These are phyloP conservation scores for Lactarius trivialis DNA, from an alignment of 768 basidiomycete genomes.

Conservation along the genomic window DNA sequence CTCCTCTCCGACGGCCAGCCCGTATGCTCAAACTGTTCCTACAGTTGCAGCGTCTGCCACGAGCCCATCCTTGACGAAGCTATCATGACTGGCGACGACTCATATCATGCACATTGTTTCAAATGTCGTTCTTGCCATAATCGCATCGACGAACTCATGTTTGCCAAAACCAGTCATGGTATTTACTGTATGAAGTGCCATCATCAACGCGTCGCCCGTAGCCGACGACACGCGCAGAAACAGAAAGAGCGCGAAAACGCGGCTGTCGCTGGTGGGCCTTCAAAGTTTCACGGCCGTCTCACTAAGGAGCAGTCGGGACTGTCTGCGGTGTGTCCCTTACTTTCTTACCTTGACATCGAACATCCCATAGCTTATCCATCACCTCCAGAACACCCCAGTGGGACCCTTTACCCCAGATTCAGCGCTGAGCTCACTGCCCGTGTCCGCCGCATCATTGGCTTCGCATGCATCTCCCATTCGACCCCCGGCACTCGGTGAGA, in stretches of 20 bases:
- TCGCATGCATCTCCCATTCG: not conserved
- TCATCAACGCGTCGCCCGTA: conserved; percentile 93
- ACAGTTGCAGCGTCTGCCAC: conserved; percentile 92
- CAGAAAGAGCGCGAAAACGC: conserved; percentile 50
- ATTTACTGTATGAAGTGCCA: conserved; percentile 99
- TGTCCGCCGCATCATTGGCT: not conserved
- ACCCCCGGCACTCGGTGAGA: not conserved
- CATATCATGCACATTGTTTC: conserved; percentile 98
- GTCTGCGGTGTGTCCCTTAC: conserved; percentile 25
- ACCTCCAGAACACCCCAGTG: not conserved
- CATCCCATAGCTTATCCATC: not conserved
- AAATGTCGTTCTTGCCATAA: conserved; percentile 93
- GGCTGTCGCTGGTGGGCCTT: conserved; percentile 40
- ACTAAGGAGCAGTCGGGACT: conserved; percentile 32
- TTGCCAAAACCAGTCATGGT: conserved; percentile 96
- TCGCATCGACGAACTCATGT: conserved; percentile 95
- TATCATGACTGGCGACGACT: conserved; percentile 99
- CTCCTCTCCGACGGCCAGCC: conserved; percentile 97
- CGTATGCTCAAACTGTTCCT: conserved; percentile 89
- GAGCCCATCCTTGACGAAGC: conserved; percentile 96
- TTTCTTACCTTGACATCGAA: not conserved
- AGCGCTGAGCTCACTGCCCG: not conserved
- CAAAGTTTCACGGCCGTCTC: conserved; percentile 28
- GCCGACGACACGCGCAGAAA: conserved; percentile 85
- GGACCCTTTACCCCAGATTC: not conserved